Conservation (phyloP, 208 protist species). For the Angomonas deanei region DNA sequence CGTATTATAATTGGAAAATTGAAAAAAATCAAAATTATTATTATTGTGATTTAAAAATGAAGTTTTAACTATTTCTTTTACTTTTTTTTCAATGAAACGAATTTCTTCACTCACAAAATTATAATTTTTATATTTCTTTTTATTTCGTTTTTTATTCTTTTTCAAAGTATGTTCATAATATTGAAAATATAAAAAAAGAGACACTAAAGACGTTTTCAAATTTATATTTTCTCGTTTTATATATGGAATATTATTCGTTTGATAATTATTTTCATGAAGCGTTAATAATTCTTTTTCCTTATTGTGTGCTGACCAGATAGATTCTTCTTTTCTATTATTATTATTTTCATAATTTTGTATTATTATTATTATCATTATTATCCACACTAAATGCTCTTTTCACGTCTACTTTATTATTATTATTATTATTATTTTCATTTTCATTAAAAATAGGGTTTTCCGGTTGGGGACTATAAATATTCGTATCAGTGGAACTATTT, state of each 20-base stretch:
- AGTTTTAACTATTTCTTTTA: neutral
- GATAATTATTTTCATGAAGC: neutral
- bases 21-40: neutral
- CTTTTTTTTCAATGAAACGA: neutral
- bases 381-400: neutral
- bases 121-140: neutral
- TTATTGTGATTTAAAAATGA: neutral
- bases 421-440: neutral
- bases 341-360: neutral
- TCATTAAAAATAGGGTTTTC: neutral
- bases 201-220: neutral
- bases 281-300: neutral
- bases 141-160: neutral
- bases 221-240: neutral
- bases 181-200: neutral
- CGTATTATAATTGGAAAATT: neutral
- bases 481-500: neutral
- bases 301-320: neutral
- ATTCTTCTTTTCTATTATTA: neutral
- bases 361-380: slow-evolving; percentile 2
- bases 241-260: neutral
- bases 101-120: neutral
- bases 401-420: slow-evolving; percentile 7
- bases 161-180: neutral
- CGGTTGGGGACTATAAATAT: neutral